Conservation (phyloP, 2,329 filamentous ascomycete genomes). For the Anisogramma anomala region DNA sequence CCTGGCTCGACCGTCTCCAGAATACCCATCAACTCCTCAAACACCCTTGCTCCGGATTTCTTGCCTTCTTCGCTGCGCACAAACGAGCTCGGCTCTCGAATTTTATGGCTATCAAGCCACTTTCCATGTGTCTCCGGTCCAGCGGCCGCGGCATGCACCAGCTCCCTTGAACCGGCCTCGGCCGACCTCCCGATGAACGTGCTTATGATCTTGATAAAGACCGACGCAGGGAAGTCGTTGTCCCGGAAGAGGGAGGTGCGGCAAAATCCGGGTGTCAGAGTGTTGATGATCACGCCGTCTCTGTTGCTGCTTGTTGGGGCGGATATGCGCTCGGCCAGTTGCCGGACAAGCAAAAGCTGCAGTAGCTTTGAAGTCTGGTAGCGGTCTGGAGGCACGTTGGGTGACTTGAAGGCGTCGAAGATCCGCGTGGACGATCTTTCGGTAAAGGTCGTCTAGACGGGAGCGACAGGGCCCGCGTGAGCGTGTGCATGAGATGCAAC, state of each 20-base stretch:
- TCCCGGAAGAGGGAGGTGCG: slow-evolving; percentile 28
- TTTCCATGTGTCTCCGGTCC: slow-evolving; percentile 29
- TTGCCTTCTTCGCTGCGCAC: slow-evolving; percentile 28
- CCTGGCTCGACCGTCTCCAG: slow-evolving; percentile 32
- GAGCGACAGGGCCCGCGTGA: too few species aligned
- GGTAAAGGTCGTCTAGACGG: slow-evolving; percentile 23
- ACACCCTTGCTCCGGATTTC: slow-evolving; percentile 26
- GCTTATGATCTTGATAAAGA: neutral
- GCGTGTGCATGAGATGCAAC: slow-evolving; percentile 10
- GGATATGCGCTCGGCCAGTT: slow-evolving; percentile 24
- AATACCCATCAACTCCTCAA: slow-evolving; percentile 30
- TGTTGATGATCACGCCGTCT: slow-evolving; percentile 28
- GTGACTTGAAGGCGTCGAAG: slow-evolving; percentile 24
- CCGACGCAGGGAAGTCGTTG: slow-evolving; percentile 7
- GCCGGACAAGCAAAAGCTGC: slow-evolving; percentile 21
- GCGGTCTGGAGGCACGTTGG: slow-evolving; percentile 21
- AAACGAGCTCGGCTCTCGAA: slow-evolving; percentile 21
- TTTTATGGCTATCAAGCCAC: slow-evolving; percentile 27
- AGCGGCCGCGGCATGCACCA: slow-evolving; percentile 27
- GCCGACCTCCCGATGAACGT: slow-evolving; percentile 24
- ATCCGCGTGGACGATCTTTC: slow-evolving; percentile 23
- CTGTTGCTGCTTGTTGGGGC: slow-evolving; percentile 17
- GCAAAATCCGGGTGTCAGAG: slow-evolving; percentile 31
- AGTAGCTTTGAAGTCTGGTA: slow-evolving; percentile 27
- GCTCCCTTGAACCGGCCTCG: slow-evolving; percentile 29